Evolutionary conservation across 1,284 basidiomycete species (phyloP), one percentile per base, ranked within the genome.

Genomic region (Leccinum ponderosum): DNA sequence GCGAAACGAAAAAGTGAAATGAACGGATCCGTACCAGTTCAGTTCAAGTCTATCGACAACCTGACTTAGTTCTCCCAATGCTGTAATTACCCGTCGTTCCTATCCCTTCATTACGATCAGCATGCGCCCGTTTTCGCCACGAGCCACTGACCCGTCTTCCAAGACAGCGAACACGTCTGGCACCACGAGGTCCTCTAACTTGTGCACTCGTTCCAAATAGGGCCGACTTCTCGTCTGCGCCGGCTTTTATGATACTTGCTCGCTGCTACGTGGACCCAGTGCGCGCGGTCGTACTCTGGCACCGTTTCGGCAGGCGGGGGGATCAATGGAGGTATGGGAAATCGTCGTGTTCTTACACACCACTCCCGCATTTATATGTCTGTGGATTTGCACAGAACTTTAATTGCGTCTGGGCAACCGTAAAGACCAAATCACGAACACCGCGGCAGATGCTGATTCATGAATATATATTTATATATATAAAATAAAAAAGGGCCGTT

Each of bases 21-120:
- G 68, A 70, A 66, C 68, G 64, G 72, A 64, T 65, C 74, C 73
- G 64, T 73, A 70, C 69, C 74, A 67, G 66, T 37, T 69, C 66
- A 63, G 56, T 56, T 55, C 44, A 47, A 22, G 47, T 50, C 31
- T 57, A 33, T 55, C 58, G 39, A 64, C 29, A 17, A 11, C 25
- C 39, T 42, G 27, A 57, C 57, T 44, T 39, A 42, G 35, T 11
- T 47, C 42, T 48, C 11, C 27, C 50, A 47, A 47, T 66, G 59
- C 60, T 72, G 64, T 67, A 60, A 65, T 27, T n/a, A 53, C 39
- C 4, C 33, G 12, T 39, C 22, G 44, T 65, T 50, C 44, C 53
- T 35, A 57, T 53, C 56, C 64, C 22, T 50, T 35, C 56, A 53
- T 68, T 31, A 29, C 55, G 63, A 61, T 68, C 66, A 68, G 69